These are phyloP conservation scores for Moelleriella libera DNA, from an alignment of 2,329 filamentous ascomycete species.

Conservation along the genomic window DNA sequence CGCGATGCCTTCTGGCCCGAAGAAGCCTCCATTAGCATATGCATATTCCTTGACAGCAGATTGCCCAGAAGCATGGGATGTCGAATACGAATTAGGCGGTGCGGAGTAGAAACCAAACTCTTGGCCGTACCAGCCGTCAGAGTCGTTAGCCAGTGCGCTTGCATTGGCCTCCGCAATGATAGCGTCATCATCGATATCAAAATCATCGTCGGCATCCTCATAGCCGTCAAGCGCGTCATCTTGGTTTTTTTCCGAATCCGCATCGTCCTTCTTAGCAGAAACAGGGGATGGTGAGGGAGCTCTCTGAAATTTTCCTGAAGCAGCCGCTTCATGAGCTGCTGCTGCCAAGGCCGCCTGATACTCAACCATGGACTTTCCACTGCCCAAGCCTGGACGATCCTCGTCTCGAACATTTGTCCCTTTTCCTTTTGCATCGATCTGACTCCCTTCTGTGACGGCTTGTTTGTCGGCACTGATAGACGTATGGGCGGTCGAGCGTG, in stretches of 20 bases:
- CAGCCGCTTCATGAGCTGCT: conserved; percentile 63
- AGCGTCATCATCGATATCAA: conserved; percentile 64
- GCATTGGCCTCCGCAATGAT: conserved; percentile 95
- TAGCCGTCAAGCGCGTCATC: background rate
- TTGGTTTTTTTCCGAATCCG: background rate
- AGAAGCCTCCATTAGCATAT: conserved; percentile 75
- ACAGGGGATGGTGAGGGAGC: conserved; percentile 19
- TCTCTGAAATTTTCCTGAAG: conserved; percentile 61
- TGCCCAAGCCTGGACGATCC: conserved; percentile 3
- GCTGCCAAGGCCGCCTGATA: conserved; percentile 79
- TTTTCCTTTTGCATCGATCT: background rate
- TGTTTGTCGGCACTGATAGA: conserved; percentile 24
- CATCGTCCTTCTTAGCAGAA: conserved; percentile 1
- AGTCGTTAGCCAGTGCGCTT: conserved; percentile 80
- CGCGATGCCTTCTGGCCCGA: conserved; percentile 52
- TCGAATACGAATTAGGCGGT: conserved; percentile 27
- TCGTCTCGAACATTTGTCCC: background rate
- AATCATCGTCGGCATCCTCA: conserved; percentile 19
- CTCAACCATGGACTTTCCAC: conserved; percentile 30
- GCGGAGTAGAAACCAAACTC: conserved; percentile 93
- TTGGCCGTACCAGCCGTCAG: conserved; percentile 86
- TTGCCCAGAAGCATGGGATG: conserved; percentile 25
- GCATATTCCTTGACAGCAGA: conserved; percentile 27
- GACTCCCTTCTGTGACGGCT: background rate
- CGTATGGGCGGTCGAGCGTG: conserved; percentile 38